Conservation (phyloP, 2,329 filamentous ascomycete species). For the Didymella pinodella region DNA sequence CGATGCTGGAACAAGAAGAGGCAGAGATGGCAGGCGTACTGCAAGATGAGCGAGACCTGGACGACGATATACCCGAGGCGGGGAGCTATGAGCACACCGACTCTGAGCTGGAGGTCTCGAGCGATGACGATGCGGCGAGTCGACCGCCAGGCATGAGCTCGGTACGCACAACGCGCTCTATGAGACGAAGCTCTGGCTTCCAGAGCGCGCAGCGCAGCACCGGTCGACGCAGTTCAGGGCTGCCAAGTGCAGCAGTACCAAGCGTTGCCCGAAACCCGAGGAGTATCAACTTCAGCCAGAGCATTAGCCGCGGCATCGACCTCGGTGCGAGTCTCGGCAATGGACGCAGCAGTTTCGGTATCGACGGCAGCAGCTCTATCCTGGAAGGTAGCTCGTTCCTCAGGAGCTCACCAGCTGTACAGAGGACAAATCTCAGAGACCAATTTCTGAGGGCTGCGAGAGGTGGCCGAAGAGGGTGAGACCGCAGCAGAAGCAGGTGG, state of each 20-base stretch:
- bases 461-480: conserved; percentile 25
- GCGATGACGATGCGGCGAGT: conserved; percentile 36
- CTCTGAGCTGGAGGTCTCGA: conserved; percentile 57
- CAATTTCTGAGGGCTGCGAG: conserved; percentile 38
- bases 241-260: conserved; percentile 1
- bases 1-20: conserved; percentile 55
- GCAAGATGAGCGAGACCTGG: conserved; percentile 59
- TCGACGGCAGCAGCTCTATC: conserved; percentile 48
- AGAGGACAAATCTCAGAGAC: conserved; percentile 40
- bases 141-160: conserved; percentile 32
- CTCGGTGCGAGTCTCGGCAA: conserved; percentile 33
- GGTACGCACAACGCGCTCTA: conserved; percentile 25
- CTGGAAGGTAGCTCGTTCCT: conserved; percentile 50
- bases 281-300: conserved; percentile 9
- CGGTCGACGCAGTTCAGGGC: conserved; percentile 23
- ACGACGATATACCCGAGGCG: conserved; percentile 62
- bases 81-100: conserved; percentile 64
- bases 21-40: conserved; percentile 57
- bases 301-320: conserved; percentile 23
- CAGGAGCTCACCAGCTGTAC: conserved; percentile 42
- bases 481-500: not conserved
- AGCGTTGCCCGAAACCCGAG: not conserved
- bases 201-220: conserved; percentile 33
- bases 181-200: conserved; percentile 32
- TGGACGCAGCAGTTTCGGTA: conserved; percentile 41